These are phyloP conservation scores for Xylariales sp. DNA, from an alignment of 2,329 filamentous ascomycete species.

Conservation along the genomic window DNA sequence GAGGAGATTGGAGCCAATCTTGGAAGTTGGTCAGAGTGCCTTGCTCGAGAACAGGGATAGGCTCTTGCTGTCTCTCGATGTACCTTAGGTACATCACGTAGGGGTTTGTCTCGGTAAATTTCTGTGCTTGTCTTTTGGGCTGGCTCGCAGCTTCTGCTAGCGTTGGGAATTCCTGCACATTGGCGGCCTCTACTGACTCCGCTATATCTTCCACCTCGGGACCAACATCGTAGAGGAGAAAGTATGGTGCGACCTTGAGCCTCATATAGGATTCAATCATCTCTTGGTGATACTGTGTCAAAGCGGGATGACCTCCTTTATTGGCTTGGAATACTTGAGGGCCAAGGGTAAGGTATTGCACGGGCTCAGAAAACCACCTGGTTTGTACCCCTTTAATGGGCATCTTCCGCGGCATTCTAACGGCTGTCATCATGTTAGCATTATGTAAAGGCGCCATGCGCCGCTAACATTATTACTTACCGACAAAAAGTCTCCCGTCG, in stretches of 20 bases:
- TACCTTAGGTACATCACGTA: constrained; percentile 79
- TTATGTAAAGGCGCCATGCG: background rate
- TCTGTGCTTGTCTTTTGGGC: constrained; percentile 36
- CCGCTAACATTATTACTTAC: constrained; percentile 49
- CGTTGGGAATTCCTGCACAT: constrained; percentile 60
- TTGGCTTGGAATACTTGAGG: constrained; percentile 55
- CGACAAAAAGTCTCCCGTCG: constrained; percentile 72
- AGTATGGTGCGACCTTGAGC: constrained; percentile 57
- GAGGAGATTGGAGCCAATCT: constrained; percentile 90
- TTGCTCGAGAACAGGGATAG: constrained; percentile 47
- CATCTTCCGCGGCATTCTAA: constrained; percentile 54
- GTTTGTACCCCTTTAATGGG: constrained; percentile 58
- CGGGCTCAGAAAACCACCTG: constrained; percentile 65
- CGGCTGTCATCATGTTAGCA: constrained; percentile 32
- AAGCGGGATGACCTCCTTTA: constrained; percentile 55
- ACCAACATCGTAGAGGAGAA: constrained; percentile 60
- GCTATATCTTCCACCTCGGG: constrained; percentile 33
- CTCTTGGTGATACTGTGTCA: constrained; percentile 57
- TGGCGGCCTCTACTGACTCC: constrained; percentile 27
- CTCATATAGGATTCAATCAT: constrained; percentile 61
- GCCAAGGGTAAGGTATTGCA: constrained; percentile 56
- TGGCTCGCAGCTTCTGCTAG: constrained; percentile 59
- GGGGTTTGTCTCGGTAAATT: constrained; percentile 27
- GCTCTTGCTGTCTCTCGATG: constrained; percentile 76
- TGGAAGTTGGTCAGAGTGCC: constrained; percentile 61